A percentile compares a stretch with the other conserved stretches of the same genome.
Conservation (phyloP, 78 protist species). For the Bigelowiella natans region DNA sequence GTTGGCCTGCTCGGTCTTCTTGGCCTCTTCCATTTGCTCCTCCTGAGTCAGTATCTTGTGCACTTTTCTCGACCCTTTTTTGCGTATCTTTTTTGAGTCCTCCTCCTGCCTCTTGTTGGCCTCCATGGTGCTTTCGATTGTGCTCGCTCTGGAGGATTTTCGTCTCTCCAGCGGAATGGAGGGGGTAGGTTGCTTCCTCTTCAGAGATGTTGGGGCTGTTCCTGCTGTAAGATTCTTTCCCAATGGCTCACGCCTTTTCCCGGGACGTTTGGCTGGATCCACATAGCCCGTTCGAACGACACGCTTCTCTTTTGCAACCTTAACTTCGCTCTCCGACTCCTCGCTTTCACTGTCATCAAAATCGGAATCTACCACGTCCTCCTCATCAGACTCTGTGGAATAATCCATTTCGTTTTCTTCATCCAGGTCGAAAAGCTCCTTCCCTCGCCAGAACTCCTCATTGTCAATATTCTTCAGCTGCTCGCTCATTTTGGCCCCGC, state of each 20-base stretch:
- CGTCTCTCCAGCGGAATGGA: background rate
- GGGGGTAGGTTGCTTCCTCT: too few relatives aligned
- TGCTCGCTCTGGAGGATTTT: background rate
- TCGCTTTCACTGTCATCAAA: background rate
- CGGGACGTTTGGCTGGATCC: background rate
- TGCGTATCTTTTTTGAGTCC: background rate
- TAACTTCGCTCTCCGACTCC: background rate
- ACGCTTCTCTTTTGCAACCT: background rate
- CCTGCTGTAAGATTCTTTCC: too few relatives aligned
- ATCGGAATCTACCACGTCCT: background rate
- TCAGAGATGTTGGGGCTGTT: too few relatives aligned
- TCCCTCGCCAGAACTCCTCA: background rate
- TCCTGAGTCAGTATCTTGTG: background rate
- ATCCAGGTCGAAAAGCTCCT: background rate
- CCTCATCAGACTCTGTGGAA: background rate
- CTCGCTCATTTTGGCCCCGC: background rate
- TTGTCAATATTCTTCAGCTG: background rate
- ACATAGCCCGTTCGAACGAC: background rate
- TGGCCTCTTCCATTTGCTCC: background rate
- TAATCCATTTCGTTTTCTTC: background rate
- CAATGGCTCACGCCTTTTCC: background rate
- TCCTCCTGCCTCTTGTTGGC: background rate
- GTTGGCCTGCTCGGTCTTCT: background rate
- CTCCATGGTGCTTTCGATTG: background rate
- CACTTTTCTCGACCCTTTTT: background rate